Evolutionary conservation across 441 rosid genomes (phyloP).

Genomic region (Adansonia grandidieri): DNA sequence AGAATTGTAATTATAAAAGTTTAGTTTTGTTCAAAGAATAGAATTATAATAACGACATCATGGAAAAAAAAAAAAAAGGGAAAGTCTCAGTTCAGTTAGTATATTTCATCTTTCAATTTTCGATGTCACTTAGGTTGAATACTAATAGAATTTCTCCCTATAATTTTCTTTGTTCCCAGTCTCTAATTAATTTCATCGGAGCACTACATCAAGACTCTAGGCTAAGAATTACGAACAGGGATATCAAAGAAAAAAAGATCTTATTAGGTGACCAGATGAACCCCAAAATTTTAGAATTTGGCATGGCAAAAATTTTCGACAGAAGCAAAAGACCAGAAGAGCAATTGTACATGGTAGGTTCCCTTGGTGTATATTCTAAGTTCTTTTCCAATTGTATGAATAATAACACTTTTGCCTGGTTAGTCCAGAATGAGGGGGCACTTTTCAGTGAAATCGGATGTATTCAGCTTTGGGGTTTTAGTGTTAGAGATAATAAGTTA

Average conservation of each 20-base stretch:
- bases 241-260: slow-evolving; percentile 3
- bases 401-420: background rate
- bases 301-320: slow-evolving; percentile 58
- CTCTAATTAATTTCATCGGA: too few relatives aligned
- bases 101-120: too few relatives aligned
- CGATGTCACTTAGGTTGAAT: too few relatives aligned
- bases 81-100: too few relatives aligned
- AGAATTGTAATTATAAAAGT: too few relatives aligned
- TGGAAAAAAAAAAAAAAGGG: too few relatives aligned
- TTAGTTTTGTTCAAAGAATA: too few relatives aligned
- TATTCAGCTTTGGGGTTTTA: slow-evolving; percentile 36
- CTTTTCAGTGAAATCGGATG: slow-evolving; percentile 32
- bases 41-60: too few relatives aligned
- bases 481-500: slow-evolving; percentile 32
- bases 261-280: slow-evolving; percentile 43
- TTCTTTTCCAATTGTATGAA: background rate
- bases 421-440: slow-evolving; percentile 31
- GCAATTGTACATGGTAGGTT: slow-evolving; percentile 35
- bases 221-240: slow-evolving; percentile 9
- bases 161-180: too few relatives aligned
- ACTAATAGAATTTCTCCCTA: too few relatives aligned
- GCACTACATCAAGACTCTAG: slow-evolving; percentile 13
- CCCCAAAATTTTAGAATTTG: slow-evolving; percentile 31
- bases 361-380: background rate
- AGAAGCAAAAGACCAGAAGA: slow-evolving; percentile 27